Percentiles rank a stretch among this genome's conserved stretches.
phyloP scores from a whole-genome alignment of 805 yeast genomes.

The Kregervanrija pseudodelftensis region DNA sequence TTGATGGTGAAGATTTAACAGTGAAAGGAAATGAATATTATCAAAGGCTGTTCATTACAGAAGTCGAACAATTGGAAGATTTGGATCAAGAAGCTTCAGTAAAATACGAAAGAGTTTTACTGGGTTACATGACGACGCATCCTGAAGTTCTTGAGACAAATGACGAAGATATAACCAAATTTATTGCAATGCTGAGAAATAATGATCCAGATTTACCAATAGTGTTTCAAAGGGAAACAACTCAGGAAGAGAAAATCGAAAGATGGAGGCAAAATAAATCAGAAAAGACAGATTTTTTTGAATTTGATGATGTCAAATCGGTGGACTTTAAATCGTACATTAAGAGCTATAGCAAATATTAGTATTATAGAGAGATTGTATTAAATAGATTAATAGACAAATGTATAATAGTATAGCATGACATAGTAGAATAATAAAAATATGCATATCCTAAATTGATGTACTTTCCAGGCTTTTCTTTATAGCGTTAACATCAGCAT shows the following conservation, averaged over 20 bases:
- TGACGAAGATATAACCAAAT: slow-evolving; percentile 9
- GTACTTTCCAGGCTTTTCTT: slow-evolving; percentile 11
- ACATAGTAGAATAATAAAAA: no score
- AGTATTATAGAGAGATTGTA: not conserved
- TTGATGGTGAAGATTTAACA: slow-evolving; percentile 3
- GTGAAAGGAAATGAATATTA: slow-evolving; percentile 5
- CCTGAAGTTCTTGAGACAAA: slow-evolving; percentile 13
- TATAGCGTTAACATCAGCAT: slow-evolving; percentile 11
- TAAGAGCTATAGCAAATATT: slow-evolving; percentile 1
- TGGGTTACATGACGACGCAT: slow-evolving; percentile 17
- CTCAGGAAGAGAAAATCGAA: no score
- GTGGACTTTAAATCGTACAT: not conserved
- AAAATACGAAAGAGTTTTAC: slow-evolving; percentile 19
- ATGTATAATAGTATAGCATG: no score
- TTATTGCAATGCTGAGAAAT: not conserved
- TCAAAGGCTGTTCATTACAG: slow-evolving; percentile 13
- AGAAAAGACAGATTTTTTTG: not conserved
- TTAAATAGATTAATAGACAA: no score
- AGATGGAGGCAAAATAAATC: no score
- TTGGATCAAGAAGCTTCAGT: slow-evolving; percentile 20
- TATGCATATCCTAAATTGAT: no score
- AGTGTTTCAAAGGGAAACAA: no score
- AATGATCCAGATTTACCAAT: not conserved
- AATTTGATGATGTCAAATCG: not conserved
- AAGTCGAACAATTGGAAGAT: slow-evolving; percentile 18